Evolutionary conservation across 129 eudicot genomes (phyloP).

Genomic region (Flaveria robusta): DNA sequence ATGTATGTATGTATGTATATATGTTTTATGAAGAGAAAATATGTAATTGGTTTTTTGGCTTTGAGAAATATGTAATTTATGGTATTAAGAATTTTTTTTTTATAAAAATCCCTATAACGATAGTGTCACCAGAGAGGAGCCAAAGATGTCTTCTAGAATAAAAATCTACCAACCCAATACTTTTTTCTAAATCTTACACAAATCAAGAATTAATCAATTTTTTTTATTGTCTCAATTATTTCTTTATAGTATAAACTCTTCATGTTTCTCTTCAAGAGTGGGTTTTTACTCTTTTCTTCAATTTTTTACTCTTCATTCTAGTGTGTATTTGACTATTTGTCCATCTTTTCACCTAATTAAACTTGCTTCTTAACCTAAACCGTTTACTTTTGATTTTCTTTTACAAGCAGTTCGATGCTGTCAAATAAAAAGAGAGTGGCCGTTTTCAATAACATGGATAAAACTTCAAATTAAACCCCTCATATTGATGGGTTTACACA

Average conservation of each 20-base stretch:
- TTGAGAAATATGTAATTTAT: too few species aligned
- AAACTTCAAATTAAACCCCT: background rate
- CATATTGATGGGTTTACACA: background rate
- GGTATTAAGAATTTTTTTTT: too few species aligned
- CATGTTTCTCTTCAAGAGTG: background rate
- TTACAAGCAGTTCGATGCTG: background rate
- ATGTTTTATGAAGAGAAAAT: too few species aligned
- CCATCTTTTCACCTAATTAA: too few species aligned
- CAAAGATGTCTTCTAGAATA: too few species aligned
- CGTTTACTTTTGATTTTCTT: slow-evolving; percentile 7
- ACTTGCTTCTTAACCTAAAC: background rate
- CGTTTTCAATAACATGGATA: background rate
- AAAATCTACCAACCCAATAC: background rate
- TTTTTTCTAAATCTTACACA: background rate
- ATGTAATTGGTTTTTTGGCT: too few species aligned
- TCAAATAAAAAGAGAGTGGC: background rate
- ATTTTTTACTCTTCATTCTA: too few species aligned
- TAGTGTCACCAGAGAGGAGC: too few species aligned
- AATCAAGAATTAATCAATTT: too few species aligned
- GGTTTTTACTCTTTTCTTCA: background rate
- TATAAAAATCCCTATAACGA: too few species aligned
- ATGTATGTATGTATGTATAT: too few species aligned
- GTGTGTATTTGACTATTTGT: too few species aligned
- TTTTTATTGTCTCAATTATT: background rate
- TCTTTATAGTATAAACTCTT: background rate